Evolutionary conservation across 257 asterid genomes (phyloP).

Genomic region (Fraxinus anomala): DNA sequence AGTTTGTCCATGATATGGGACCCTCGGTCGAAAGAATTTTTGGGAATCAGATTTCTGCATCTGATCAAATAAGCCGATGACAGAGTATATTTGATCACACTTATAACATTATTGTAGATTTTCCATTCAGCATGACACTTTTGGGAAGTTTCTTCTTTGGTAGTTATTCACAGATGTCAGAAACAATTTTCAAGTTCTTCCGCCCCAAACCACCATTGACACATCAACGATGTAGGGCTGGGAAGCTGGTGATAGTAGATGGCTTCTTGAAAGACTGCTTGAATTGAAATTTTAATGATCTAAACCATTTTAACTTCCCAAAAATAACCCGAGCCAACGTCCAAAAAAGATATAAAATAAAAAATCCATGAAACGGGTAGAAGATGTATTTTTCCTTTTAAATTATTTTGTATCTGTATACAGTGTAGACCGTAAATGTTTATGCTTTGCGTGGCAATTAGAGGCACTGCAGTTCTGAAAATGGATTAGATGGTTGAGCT

Average conservation of each 20-base stretch:
- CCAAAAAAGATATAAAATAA: too few species aligned
- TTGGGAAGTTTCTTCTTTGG: slow-evolving; percentile 4
- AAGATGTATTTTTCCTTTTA: too few species aligned
- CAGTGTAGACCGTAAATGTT: too few species aligned
- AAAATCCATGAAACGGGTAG: too few species aligned
- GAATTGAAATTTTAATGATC: not conserved
- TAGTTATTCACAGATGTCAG: not conserved
- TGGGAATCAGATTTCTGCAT: slow-evolving; percentile 34
- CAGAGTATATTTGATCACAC: not conserved
- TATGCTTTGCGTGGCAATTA: too few species aligned
- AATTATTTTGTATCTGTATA: too few species aligned
- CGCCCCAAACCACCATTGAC: not conserved
- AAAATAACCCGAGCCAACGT: too few species aligned
- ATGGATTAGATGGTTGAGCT: too few species aligned
- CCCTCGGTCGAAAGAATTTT: slow-evolving; percentile 34
- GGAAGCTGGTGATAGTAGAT: not conserved
- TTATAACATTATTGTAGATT: slow-evolving; percentile 21
- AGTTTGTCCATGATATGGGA: slow-evolving; percentile 48
- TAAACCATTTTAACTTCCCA: not conserved
- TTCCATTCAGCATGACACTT: not conserved
- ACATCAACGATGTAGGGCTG: not conserved
- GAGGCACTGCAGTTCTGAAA: too few species aligned
- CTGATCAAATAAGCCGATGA: slow-evolving; percentile 30
- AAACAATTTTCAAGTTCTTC: not conserved
- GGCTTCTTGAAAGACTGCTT: not conserved